Evolutionary conservation across 768 basidiomycete genomes (phyloP).

Genomic region (Hortiboletus flavorubellus): DNA sequence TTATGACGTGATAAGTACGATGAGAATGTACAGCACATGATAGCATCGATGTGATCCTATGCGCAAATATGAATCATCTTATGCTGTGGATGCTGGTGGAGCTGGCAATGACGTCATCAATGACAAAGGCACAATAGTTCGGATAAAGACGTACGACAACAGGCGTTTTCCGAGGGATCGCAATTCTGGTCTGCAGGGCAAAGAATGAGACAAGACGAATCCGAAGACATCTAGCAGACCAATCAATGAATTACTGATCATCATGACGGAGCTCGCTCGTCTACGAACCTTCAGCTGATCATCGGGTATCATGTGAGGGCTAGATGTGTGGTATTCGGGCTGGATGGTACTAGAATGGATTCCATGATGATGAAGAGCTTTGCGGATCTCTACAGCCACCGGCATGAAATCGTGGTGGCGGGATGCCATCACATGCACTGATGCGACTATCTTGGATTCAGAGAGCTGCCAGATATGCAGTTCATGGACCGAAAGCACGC

Average conservation of each 20-base stretch:
- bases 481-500: conserved; percentile 84
- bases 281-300: conserved; percentile 47
- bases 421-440: conserved; percentile 88
- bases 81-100: conserved; percentile 46
- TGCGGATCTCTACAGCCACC: conserved; percentile 78
- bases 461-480: conserved; percentile 98
- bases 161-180: conserved; percentile 65
- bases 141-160: conserved; percentile 64
- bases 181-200: conserved; percentile 71
- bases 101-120: conserved; percentile 33
- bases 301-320: conserved; percentile 36
- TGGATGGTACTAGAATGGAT: conserved; percentile 96
- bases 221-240: conserved; percentile 41
- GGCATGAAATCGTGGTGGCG: conserved; percentile 88
- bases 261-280: background rate
- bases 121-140: background rate
- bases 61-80: conserved; percentile 13
- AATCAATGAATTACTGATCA: conserved; percentile 2
- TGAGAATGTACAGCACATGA: conserved; percentile 8
- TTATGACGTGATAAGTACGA: conserved; percentile 30
- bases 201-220: conserved; percentile 64
- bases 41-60: conserved; percentile 3
- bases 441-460: conserved; percentile 91
- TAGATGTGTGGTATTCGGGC: conserved; percentile 66
- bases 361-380: conserved; percentile 82